A percentile compares a stretch with the other conserved stretches of the same genome.
phyloP scores from a whole-genome alignment of 2,329 filamentous ascomycete genomes.

The Sporothrix schenckii region DNA sequence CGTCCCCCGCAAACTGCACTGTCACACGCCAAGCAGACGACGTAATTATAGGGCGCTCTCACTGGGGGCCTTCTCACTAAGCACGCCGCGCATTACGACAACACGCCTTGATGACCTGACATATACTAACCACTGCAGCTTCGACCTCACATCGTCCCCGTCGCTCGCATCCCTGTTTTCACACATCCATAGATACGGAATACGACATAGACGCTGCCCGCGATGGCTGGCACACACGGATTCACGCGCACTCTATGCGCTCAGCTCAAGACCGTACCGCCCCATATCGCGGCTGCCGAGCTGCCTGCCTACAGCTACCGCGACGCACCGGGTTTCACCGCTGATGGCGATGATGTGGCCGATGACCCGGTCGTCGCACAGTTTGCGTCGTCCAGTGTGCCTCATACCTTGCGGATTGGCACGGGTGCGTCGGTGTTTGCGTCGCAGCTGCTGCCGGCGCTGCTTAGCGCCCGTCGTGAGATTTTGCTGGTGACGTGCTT shows the following conservation, averaged over 20 bases:
- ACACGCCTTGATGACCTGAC: constrained; percentile 2
- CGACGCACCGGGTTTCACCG: constrained; percentile 40
- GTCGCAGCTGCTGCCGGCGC: constrained; percentile 60
- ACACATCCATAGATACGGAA: background rate
- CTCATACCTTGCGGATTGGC: constrained; percentile 56
- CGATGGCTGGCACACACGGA: constrained; percentile 35
- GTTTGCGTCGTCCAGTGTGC: constrained; percentile 54
- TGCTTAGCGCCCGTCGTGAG: constrained; percentile 47
- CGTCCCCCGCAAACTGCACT: background rate
- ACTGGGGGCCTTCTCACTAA: background rate
- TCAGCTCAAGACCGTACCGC: constrained; percentile 34
- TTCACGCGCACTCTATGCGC: constrained; percentile 38
- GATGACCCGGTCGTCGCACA: background rate
- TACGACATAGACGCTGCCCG: background rate
- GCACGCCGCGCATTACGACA: background rate
- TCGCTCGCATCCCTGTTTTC: background rate
- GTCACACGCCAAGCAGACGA: background rate
- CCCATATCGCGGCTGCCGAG: constrained; percentile 39
- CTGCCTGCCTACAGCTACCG: constrained; percentile 54
- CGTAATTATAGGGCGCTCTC: background rate
- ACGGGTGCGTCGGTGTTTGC: constrained; percentile 62
- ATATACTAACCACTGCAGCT: background rate
- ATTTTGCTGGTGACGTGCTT: constrained; percentile 38
- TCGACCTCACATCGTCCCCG: background rate
- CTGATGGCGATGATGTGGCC: background rate